phyloP scores from a whole-genome alignment of 2,329 filamentous ascomycete species.

The Colletotrichum orchidophilum region DNA sequence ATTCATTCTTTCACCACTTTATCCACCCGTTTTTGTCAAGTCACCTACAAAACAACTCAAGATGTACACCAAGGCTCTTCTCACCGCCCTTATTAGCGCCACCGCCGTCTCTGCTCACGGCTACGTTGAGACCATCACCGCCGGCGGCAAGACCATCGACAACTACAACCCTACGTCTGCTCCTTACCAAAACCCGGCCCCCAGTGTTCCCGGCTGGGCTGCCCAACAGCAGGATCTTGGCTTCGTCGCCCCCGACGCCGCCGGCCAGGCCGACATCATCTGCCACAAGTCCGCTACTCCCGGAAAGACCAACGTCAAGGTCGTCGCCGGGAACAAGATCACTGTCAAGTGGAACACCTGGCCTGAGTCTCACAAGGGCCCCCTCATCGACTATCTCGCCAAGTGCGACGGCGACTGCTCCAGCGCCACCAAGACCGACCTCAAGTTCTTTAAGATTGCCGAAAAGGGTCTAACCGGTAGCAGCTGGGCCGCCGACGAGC shows the following conservation, averaged over 20 bases:
- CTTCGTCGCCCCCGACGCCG: constrained; percentile 55
- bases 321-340: constrained; percentile 68
- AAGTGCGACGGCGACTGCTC: constrained; percentile 65
- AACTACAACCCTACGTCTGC: constrained; percentile 39
- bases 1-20: constrained; percentile 12
- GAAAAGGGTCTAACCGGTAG: constrained; percentile 60
- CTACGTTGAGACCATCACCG: constrained; percentile 42
- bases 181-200: constrained; percentile 37
- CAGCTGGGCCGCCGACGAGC: constrained; percentile 64
- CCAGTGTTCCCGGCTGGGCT: constrained; percentile 39
- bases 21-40: background rate
- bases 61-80: constrained; percentile 34
- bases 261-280: constrained; percentile 53
- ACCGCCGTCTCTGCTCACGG: constrained; percentile 43
- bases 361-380: constrained; percentile 71
- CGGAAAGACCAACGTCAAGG: constrained; percentile 49
- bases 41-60: background rate
- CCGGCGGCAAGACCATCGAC: constrained; percentile 43
- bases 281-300: constrained; percentile 57
- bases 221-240: constrained; percentile 48
- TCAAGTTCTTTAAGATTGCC: constrained; percentile 70
- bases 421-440: constrained; percentile 56
- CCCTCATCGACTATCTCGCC: constrained; percentile 69
- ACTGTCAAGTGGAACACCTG: constrained; percentile 71
- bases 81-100: constrained; percentile 37